phyloP scores from a whole-genome alignment of 2,329 filamentous ascomycete species.

The Thelonectria blattea region DNA sequence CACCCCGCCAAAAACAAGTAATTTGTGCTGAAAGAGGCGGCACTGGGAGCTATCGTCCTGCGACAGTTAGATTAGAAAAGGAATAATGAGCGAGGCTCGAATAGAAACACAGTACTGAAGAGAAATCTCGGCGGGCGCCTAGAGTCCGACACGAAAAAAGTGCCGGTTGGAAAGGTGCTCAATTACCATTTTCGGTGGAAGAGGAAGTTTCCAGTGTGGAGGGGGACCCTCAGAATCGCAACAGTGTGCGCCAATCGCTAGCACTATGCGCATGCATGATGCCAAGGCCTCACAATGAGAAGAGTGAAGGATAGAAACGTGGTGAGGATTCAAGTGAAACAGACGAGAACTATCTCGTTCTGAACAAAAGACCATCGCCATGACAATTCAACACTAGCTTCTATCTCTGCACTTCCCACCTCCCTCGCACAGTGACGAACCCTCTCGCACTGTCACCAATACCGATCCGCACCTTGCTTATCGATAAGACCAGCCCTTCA shows the following conservation, averaged over 20 bases:
- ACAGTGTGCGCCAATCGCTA: constrained; percentile 17
- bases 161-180: constrained; percentile 7
- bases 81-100: not conserved
- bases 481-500: constrained; percentile 40
- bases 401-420: not conserved
- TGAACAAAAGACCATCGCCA: no score
- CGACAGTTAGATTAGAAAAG: constrained; percentile 11
- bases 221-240: constrained; percentile 16
- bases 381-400: not conserved
- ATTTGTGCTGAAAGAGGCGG: constrained; percentile 6
- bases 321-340: not conserved
- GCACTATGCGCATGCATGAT: constrained; percentile 6
- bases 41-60: constrained; percentile 6
- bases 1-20: constrained; percentile 36
- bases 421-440: constrained; percentile 26
- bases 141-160: constrained; percentile 2
- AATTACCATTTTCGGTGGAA: constrained; percentile 21
- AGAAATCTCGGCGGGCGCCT: not conserved
- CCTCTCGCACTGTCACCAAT: not conserved
- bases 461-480: constrained; percentile 31
- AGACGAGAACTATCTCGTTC: not conserved
- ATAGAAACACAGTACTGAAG: not conserved
- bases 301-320: not conserved
- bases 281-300: not conserved
- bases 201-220: constrained; percentile 3